Evolutionary conservation across 495 filamentous ascomycete species (phyloP).

Genomic region (Penicillium diatomitis): DNA sequence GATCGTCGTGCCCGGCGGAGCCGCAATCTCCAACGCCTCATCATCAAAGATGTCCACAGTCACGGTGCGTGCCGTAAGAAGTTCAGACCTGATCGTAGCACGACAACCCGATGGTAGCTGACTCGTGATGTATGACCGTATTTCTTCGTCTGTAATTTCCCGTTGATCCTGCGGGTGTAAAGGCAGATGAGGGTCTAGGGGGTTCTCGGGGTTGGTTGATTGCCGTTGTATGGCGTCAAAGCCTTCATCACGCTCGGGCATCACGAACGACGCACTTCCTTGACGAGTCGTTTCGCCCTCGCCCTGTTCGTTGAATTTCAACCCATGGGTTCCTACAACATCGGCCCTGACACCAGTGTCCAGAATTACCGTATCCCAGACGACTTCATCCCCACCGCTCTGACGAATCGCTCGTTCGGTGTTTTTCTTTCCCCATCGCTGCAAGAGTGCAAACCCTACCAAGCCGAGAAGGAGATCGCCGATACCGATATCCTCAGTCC

Average conservation of each 20-base stretch:
- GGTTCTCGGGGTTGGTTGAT: constrained; percentile 14
- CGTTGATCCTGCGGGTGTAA: constrained; percentile 24
- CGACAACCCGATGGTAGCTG: constrained; percentile 36
- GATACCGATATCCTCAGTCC: constrained; percentile 55
- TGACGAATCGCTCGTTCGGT: constrained; percentile 46
- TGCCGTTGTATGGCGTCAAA: constrained; percentile 42
- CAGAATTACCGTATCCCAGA: constrained; percentile 75
- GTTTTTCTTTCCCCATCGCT: constrained; percentile 54
- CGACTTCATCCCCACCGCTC: constrained; percentile 47
- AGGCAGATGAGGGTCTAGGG: constrained; percentile 16
- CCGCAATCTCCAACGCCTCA: constrained; percentile 46
- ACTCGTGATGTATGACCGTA: constrained; percentile 36
- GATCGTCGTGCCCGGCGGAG: constrained; percentile 59
- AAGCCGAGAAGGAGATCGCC: constrained; percentile 57
- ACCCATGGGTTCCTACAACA: constrained; percentile 38
- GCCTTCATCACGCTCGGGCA: constrained; percentile 29
- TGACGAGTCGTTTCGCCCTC: constrained; percentile 10
- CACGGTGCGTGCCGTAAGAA: constrained; percentile 57
- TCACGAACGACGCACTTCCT: constrained; percentile 29
- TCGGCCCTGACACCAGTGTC: constrained; percentile 55
- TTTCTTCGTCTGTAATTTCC: constrained; percentile 35
- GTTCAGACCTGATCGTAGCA: constrained; percentile 57
- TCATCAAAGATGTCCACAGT: constrained; percentile 63
- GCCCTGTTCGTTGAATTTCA: constrained; percentile 13
- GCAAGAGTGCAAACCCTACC: constrained; percentile 63